phyloP scores from a whole-genome alignment of 2,329 filamentous ascomycete genomes.

The Microcera coccophila region DNA sequence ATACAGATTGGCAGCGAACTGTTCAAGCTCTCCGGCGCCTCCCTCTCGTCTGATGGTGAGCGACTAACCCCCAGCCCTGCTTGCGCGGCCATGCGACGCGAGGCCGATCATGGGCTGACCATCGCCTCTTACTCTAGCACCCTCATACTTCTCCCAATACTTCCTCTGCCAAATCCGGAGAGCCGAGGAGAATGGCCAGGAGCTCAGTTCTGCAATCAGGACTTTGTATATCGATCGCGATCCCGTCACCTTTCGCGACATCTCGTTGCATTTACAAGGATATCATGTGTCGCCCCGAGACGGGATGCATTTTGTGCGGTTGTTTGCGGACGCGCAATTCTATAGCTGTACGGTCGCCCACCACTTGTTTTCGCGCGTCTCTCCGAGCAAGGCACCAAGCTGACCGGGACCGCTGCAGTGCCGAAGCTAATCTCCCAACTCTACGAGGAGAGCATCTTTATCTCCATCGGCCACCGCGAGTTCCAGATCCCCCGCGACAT shows the following conservation, averaged over 20 bases:
- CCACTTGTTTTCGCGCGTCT: no score
- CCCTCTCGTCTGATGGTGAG: conserved; percentile 69
- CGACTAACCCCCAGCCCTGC: conserved; percentile 30
- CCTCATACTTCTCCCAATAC: conserved; percentile 94
- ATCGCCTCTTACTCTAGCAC: no score
- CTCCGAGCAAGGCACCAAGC: conserved; percentile 2
- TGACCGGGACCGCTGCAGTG: conserved; percentile 46
- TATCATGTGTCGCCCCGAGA: conserved; percentile 82
- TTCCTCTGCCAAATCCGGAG: conserved; percentile 76
- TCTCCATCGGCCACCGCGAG: conserved; percentile 79
- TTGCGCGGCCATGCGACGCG: neutral
- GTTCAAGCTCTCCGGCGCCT: conserved; percentile 70
- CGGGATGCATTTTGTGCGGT: conserved; percentile 80
- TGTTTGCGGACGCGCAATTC: conserved; percentile 94
- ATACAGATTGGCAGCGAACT: conserved; percentile 70
- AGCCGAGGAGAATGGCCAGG: conserved; percentile 57
- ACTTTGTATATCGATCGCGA: conserved; percentile 96
- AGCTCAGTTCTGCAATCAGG: conserved; percentile 51
- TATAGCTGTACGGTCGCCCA: conserved; percentile 63
- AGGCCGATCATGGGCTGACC: conserved; percentile 58
- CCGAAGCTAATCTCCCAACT: conserved; percentile 87
- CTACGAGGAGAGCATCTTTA: conserved; percentile 87
- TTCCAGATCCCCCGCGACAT: conserved; percentile 89
- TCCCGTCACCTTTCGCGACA: conserved; percentile 82
- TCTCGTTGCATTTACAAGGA: conserved; percentile 84